These are phyloP conservation scores for Phytophthora hybrid DNA, from an alignment of 352 stramenopile genomes.

Conservation along the genomic window DNA sequence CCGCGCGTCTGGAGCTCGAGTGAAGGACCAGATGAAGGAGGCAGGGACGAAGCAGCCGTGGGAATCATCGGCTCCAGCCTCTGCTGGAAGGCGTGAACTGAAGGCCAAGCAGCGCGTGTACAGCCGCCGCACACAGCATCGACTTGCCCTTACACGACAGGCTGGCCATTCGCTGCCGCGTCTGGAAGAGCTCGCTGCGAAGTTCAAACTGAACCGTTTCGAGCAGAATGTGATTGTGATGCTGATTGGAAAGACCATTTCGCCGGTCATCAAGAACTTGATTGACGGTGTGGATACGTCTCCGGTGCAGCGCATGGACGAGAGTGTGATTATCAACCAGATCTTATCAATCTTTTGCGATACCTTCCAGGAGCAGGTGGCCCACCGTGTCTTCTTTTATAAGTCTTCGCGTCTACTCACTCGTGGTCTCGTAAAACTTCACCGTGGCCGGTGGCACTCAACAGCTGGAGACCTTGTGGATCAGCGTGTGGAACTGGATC, in stretches of 20 bases:
- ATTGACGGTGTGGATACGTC: conserved; percentile 88
- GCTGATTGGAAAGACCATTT: conserved; percentile 92
- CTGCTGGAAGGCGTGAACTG: conserved; percentile 76
- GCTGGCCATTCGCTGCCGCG: conserved; percentile 70
- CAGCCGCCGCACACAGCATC: conserved; percentile 69
- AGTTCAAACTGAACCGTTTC: conserved; percentile 89
- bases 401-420: conserved; percentile 84
- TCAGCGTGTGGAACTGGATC: conserved; percentile 86
- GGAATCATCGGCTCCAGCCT: conserved; percentile 70
- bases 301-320: conserved; percentile 89
- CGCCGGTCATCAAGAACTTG: conserved; percentile 89
- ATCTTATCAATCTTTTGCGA: conserved; percentile 90
- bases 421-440: conserved; percentile 83
- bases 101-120: conserved; percentile 90
- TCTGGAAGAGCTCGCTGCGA: conserved; percentile 75
- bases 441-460: conserved; percentile 85
- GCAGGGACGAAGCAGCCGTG: conserved; percentile 84
- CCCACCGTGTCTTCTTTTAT: conserved; percentile 90
- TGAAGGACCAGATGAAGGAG: conserved; percentile 93
- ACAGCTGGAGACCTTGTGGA: conserved; percentile 88
- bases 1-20: conserved; percentile 76
- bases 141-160: conserved; percentile 69
- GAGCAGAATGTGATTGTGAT: conserved; percentile 92
- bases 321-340: conserved; percentile 92
- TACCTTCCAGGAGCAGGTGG: conserved; percentile 89